phyloP scores from a whole-genome alignment of 805 yeast genomes.

The Danielozyma ontarioensis region DNA sequence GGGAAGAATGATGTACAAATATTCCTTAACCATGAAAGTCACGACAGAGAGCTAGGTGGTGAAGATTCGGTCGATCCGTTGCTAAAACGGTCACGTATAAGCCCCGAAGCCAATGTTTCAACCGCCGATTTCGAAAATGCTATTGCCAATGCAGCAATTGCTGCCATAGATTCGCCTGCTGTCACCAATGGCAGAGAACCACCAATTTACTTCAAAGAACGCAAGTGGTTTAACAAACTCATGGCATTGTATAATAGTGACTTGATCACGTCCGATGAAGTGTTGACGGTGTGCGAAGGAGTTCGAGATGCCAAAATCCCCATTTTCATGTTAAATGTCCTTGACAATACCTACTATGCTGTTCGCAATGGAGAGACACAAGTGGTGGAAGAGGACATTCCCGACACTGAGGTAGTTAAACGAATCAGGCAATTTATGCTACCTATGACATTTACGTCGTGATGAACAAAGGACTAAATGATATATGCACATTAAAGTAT shows the following conservation, averaged over 20 bases:
- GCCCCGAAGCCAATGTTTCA: slow-evolving; percentile 7
- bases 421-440: slow-evolving; percentile 29
- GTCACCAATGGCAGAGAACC: slow-evolving; percentile 17
- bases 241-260: slow-evolving; percentile 22
- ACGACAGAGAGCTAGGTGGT: not conserved
- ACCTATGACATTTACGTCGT: slow-evolving; percentile 25
- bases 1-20: slow-evolving; percentile 1
- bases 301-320: slow-evolving; percentile 35
- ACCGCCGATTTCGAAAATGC: slow-evolving; percentile 20
- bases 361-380: slow-evolving; percentile 11
- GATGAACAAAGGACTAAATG: no score
- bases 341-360: slow-evolving; percentile 26
- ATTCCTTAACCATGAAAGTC: slow-evolving; percentile 5
- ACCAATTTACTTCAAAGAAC: slow-evolving; percentile 28
- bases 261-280: slow-evolving; percentile 23
- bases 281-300: slow-evolving; percentile 29
- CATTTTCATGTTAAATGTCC: slow-evolving; percentile 27
- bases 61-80: slow-evolving; percentile 27
- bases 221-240: slow-evolving; percentile 33
- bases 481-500: no score
- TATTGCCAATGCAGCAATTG: slow-evolving; percentile 25
- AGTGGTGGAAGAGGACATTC: slow-evolving; percentile 10
- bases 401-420: slow-evolving; percentile 27
- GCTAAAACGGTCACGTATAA: slow-evolving; percentile 16
- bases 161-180: slow-evolving; percentile 26